Percentiles rank a stretch among this genome's conserved stretches.
Evolutionary conservation across 2,329 filamentous ascomycete genomes (phyloP).

Genomic region (Scytalidium sp.): DNA sequence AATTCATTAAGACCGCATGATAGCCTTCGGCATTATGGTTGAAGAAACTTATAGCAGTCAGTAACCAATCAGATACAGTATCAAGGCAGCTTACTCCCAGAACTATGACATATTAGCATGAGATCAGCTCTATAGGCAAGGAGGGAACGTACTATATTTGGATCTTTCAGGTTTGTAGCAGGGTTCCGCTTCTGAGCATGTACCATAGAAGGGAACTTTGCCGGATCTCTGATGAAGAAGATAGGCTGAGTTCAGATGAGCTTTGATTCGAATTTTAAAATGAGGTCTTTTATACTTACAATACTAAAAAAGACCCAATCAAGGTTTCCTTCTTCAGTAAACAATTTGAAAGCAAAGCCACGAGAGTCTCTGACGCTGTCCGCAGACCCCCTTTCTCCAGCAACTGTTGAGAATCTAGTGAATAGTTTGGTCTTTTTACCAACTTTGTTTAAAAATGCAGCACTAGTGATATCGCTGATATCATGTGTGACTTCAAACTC

Average conservation of each 20-base stretch:
- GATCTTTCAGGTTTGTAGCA: conserved; percentile 61
- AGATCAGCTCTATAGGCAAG: too few relatives aligned
- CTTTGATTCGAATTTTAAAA: too few relatives aligned
- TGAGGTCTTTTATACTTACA: too few relatives aligned
- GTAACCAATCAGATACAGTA: too few relatives aligned
- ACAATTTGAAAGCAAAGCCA: too few relatives aligned
- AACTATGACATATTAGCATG: conserved; percentile 66
- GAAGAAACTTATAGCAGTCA: too few relatives aligned
- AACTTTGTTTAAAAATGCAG: conserved; percentile 47
- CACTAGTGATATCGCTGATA: conserved; percentile 7
- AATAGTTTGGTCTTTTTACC: conserved; percentile 66
- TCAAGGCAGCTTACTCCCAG: too few relatives aligned
- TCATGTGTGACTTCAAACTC: conserved; percentile 6
- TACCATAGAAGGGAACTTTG: conserved; percentile 72
- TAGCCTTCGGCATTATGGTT: too few relatives aligned
- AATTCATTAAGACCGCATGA: conserved; percentile 59
- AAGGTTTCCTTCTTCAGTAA: conserved; percentile 76
- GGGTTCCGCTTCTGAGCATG: conserved; percentile 75
- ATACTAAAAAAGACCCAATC: too few relatives aligned
- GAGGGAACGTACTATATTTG: too few relatives aligned
- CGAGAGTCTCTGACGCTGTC: conserved; percentile 45
- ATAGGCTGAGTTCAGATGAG: too few relatives aligned
- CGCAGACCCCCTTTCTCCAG: conserved; percentile 37
- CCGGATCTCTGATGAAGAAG: conserved; percentile 72
- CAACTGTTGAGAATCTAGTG: conserved; percentile 54